Evolutionary conservation across 2,329 filamentous ascomycete genomes (phyloP).

Genomic region (Magnaporthiopsis incrustans): DNA sequence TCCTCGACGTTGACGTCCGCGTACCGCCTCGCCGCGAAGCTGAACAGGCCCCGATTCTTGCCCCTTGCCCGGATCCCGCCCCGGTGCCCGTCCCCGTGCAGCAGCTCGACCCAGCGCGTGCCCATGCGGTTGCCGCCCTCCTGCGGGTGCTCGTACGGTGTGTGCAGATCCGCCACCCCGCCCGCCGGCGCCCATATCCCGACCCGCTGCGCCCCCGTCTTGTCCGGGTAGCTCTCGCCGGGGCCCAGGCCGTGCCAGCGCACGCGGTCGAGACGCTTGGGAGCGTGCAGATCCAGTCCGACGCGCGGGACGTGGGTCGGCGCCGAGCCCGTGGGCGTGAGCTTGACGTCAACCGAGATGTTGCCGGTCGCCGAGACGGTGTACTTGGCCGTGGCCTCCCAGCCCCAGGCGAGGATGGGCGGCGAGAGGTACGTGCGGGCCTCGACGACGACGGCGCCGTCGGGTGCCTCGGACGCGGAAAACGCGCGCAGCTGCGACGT

Average conservation of each 20-base stretch:
- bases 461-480: constrained; percentile 15
- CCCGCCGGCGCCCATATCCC: constrained; percentile 35
- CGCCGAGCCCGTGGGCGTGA: constrained; percentile 37
- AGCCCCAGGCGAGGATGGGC: constrained; percentile 53
- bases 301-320: constrained; percentile 52
- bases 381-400: constrained; percentile 26
- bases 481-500: constrained; percentile 38
- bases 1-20: constrained; percentile 42
- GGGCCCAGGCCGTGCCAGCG: constrained; percentile 57
- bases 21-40: constrained; percentile 50
- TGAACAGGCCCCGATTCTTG: constrained; percentile 28
- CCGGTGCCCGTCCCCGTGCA: constrained; percentile 17
- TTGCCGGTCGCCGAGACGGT: constrained; percentile 33
- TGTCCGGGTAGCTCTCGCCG: constrained; percentile 58
- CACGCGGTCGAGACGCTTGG: constrained; percentile 35
- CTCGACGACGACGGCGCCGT: constrained; percentile 26
- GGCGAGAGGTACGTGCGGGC: constrained; percentile 46
- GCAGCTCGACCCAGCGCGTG: constrained; percentile 45
- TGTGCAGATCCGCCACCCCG: constrained; percentile 41
- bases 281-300: constrained; percentile 49
- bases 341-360: constrained; percentile 35
- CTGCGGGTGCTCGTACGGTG: constrained; percentile 58
- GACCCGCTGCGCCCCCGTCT: constrained; percentile 43
- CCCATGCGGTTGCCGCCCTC: constrained; percentile 58
- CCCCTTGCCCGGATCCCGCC: constrained; percentile 22